phyloP scores from a whole-genome alignment of 305 asterid genomes.

The Solanum hybrid region DNA sequence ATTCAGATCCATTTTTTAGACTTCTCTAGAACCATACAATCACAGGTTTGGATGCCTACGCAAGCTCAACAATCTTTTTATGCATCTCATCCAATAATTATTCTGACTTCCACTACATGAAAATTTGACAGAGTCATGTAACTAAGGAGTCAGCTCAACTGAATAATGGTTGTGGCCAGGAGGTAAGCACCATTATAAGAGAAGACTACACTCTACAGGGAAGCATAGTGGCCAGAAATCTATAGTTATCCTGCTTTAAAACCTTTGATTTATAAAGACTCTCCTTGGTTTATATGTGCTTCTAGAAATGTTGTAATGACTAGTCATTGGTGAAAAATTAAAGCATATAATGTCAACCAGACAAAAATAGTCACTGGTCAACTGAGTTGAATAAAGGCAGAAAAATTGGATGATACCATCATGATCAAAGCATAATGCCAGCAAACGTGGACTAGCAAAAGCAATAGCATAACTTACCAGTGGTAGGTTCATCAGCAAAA shows the following conservation, averaged over 20 bases:
- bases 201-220: not conserved
- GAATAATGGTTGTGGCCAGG: not conserved
- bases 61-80: not conserved
- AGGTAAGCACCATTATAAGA: not conserved
- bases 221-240: not conserved
- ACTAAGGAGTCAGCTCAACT: not conserved
- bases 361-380: not conserved
- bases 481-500: conserved; percentile 98
- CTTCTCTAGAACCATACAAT: not conserved
- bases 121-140: not conserved
- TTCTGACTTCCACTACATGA: not conserved
- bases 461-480: conserved; percentile 39
- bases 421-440: conserved; percentile 3
- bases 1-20: not conserved
- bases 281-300: not conserved
- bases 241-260: not conserved
- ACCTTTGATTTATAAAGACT: not conserved
- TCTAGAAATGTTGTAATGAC: not conserved
- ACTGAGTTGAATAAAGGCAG: not conserved
- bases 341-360: not conserved
- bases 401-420: not conserved
- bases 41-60: not conserved
- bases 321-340: not conserved
- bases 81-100: not conserved
- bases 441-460: not conserved